These are phyloP conservation scores for Porcisia hertigi DNA, from an alignment of 208 protist genomes.

Conservation along the genomic window DNA sequence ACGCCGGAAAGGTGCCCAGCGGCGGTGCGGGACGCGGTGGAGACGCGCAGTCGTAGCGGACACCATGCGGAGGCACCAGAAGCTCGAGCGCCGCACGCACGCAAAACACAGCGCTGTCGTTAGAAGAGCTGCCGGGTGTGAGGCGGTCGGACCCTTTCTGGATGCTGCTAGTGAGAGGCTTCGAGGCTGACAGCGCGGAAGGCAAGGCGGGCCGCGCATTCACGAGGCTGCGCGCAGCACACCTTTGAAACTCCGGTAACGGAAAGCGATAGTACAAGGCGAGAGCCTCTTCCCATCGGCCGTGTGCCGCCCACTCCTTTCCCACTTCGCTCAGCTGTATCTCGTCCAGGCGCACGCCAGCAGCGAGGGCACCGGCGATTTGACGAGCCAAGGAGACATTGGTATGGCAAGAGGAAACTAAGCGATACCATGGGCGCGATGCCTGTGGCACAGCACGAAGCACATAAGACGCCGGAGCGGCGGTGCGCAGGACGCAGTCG, in stretches of 20 bases:
- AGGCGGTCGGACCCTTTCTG: background rate
- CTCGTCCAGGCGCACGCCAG: constrained; percentile 59
- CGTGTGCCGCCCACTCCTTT: constrained; percentile 45
- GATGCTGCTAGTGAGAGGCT: background rate
- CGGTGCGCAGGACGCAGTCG: constrained; percentile 45
- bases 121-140: background rate
- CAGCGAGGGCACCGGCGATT: constrained; percentile 49
- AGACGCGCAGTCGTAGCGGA: constrained; percentile 5
- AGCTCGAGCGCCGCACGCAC: constrained; percentile 8
- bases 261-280: constrained; percentile 55
- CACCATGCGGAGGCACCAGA: constrained; percentile 18
- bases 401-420: background rate
- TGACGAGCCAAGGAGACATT: constrained; percentile 18
- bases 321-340: constrained; percentile 59
- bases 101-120: background rate
- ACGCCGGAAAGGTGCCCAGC: constrained; percentile 25
- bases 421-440: constrained; percentile 20
- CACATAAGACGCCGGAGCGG: constrained; percentile 21
- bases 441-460: constrained; percentile 19
- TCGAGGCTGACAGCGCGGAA: background rate
- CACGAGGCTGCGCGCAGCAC: constrained; percentile 42
- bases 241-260: constrained; percentile 58
- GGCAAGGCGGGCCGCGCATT: constrained; percentile 13
- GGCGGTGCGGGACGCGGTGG: constrained; percentile 16
- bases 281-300: constrained; percentile 53